Percentiles rank a stretch among this genome's conserved stretches.
Conservation (phyloP, 805 yeast species). For the Phaffomyces antillensis region DNA sequence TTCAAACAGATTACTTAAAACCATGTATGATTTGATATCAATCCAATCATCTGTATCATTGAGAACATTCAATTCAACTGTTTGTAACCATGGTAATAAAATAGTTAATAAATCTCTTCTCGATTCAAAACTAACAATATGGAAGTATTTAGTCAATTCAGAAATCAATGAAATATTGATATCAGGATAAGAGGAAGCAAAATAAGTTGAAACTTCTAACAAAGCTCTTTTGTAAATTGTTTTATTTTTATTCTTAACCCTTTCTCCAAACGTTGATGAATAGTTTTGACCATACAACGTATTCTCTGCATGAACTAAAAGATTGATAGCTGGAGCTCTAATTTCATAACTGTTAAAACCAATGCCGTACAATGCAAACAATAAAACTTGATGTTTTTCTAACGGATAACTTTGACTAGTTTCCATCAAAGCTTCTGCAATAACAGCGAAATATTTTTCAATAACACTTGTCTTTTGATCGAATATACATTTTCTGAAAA, state of each 20-base stretch:
- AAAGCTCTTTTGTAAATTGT: slow-evolving; percentile 85
- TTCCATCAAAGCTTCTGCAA: slow-evolving; percentile 57
- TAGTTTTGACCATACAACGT: slow-evolving; percentile 47
- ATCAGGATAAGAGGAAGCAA: slow-evolving; percentile 57
- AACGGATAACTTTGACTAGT: slow-evolving; percentile 37
- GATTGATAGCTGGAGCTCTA: slow-evolving; percentile 62
- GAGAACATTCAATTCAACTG: slow-evolving; percentile 51
- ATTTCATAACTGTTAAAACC: slow-evolving; percentile 67
- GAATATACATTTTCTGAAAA: slow-evolving; percentile 65
- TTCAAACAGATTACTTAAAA: slow-evolving; percentile 72
- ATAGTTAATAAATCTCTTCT: slow-evolving; percentile 77
- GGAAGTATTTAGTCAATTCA: slow-evolving; percentile 62
- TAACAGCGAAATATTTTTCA: slow-evolving; percentile 62
- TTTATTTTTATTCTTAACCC: slow-evolving; percentile 66
- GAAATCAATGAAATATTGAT: slow-evolving; percentile 59
- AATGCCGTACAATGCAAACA: slow-evolving; percentile 69
- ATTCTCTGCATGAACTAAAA: slow-evolving; percentile 62
- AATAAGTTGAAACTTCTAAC: slow-evolving; percentile 66
- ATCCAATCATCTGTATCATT: slow-evolving; percentile 29
- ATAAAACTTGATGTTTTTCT: slow-evolving; percentile 58
- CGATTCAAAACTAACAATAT: slow-evolving; percentile 47
- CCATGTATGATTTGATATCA: slow-evolving; percentile 51
- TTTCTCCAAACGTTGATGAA: slow-evolving; percentile 55
- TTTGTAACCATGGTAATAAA: slow-evolving; percentile 88
- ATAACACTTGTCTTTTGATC: slow-evolving; percentile 46